Evolutionary conservation across 257 asterid species (phyloP).

Genomic region (Datura wrightii): DNA sequence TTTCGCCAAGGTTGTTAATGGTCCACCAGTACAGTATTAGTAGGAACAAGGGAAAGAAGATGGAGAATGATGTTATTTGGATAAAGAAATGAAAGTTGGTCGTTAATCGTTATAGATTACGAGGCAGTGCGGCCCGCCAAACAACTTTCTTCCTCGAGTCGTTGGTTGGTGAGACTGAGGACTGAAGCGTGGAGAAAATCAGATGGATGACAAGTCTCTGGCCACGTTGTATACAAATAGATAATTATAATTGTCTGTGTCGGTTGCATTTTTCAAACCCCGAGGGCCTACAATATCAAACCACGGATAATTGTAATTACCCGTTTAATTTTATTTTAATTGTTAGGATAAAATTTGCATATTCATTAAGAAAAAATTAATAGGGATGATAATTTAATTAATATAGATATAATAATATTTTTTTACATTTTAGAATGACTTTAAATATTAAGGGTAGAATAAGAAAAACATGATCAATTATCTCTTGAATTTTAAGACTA

Average conservation of each 20-base stretch:
- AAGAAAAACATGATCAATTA: too few relatives aligned
- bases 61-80: background rate
- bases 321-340: too few relatives aligned
- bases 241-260: background rate
- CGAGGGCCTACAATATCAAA: constrained; percentile 22
- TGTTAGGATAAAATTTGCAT: too few relatives aligned
- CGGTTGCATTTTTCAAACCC: background rate
- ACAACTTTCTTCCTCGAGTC: background rate
- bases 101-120: background rate
- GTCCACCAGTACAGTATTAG: background rate
- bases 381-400: too few relatives aligned
- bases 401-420: too few relatives aligned
- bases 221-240: background rate
- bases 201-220: constrained; percentile 6
- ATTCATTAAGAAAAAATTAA: too few relatives aligned
- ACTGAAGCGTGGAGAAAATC: constrained; percentile 9
- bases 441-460: too few relatives aligned
- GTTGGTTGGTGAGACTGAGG: constrained; percentile 36
- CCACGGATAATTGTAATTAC: constrained; percentile 23
- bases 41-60: background rate
- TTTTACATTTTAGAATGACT: too few relatives aligned
- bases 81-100: constrained; percentile 19
- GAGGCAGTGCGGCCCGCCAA: background rate
- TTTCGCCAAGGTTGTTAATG: background rate
- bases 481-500: too few relatives aligned